phyloP scores from a whole-genome alignment of 1,139 yeast genomes.

The Torulaspora globosa region DNA sequence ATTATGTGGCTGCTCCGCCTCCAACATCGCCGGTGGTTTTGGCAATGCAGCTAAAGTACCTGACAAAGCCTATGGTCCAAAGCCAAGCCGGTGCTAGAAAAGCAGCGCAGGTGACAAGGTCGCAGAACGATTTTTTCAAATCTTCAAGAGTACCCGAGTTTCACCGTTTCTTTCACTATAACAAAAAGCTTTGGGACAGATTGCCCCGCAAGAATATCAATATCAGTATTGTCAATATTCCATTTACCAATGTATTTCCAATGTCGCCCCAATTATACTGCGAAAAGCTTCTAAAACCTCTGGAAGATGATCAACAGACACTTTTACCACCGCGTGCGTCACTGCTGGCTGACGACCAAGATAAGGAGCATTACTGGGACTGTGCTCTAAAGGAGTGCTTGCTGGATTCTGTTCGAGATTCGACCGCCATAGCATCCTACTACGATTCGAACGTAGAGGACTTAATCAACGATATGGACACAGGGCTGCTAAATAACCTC shows the following conservation, averaged over 20 bases:
- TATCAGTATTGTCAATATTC: slow-evolving; percentile 33
- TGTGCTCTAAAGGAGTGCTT: slow-evolving; percentile 22
- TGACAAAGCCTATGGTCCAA: slow-evolving; percentile 21
- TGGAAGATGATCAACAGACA: slow-evolving; percentile 29
- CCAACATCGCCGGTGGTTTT: slow-evolving; percentile 34
- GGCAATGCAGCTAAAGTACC: slow-evolving; percentile 28
- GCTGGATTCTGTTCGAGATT: slow-evolving; percentile 12
- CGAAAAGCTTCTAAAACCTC: slow-evolving; percentile 19
- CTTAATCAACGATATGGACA: slow-evolving; percentile 16
- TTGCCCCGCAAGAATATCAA: slow-evolving; percentile 31
- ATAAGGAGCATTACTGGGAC: slow-evolving; percentile 28
- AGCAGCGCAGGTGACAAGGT: slow-evolving; percentile 27
- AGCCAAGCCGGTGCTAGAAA: slow-evolving; percentile 20
- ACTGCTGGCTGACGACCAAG: slow-evolving; percentile 7
- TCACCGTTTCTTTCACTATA: slow-evolving; percentile 34
- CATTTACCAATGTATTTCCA: slow-evolving; percentile 36
- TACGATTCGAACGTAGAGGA: slow-evolving; percentile 11
- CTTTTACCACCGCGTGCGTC: slow-evolving; percentile 20
- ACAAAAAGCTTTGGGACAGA: slow-evolving; percentile 32
- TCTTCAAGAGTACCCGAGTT: slow-evolving; percentile 28
- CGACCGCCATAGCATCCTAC: slow-evolving; percentile 4
- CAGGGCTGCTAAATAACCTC: slow-evolving; percentile 28
- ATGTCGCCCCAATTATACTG: slow-evolving; percentile 29
- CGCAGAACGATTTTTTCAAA: slow-evolving; percentile 28
- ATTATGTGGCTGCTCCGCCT: slow-evolving; percentile 30